phyloP scores from a whole-genome alignment of 768 basidiomycete genomes.

The Collybia nuda region DNA sequence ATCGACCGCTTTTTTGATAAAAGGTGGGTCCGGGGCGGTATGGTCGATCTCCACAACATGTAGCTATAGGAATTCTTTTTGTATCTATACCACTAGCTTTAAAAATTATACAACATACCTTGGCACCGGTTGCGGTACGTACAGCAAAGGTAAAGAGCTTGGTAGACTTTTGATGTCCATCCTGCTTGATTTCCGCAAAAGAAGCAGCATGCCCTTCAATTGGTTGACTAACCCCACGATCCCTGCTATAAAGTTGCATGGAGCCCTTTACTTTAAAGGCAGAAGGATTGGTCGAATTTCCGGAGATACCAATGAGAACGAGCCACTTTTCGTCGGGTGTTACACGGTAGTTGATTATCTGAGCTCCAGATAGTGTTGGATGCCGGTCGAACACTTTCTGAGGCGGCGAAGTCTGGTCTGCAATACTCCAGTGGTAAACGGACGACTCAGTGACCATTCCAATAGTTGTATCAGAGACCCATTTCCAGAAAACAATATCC shows the following conservation, averaged over 20 bases:
- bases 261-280: slow-evolving; percentile 99
- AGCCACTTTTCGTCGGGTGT: slow-evolving; percentile 97
- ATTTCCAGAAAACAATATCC: slow-evolving; percentile 98
- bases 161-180: slow-evolving; percentile 80
- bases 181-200: slow-evolving; percentile 89
- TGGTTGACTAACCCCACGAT: slow-evolving; percentile 92
- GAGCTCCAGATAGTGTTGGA: slow-evolving; percentile 87
- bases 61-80: slow-evolving; percentile 50
- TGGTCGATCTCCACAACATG: slow-evolving; percentile 99
- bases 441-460: slow-evolving; percentile 95
- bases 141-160: slow-evolving; percentile 97
- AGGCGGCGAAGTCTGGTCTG: slow-evolving; percentile 72
- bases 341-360: slow-evolving; percentile 98
- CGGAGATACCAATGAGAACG: slow-evolving; percentile 92
- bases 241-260: slow-evolving; percentile 95
- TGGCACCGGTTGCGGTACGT: slow-evolving; percentile 95
- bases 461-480: slow-evolving; percentile 88
- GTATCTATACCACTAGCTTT: too few relatives aligned
- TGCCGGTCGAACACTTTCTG: slow-evolving; percentile 98
- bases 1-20: slow-evolving; percentile 96
- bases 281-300: slow-evolving; percentile 87
- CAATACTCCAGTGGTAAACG: slow-evolving; percentile 89
- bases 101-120: slow-evolving; percentile 52
- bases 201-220: slow-evolving; percentile 99
- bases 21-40: slow-evolving; percentile 86